Percentiles rank a stretch among this genome's conserved stretches.
Conservation (phyloP, 306 rosid genomes). For the Trifolium dubium region DNA sequence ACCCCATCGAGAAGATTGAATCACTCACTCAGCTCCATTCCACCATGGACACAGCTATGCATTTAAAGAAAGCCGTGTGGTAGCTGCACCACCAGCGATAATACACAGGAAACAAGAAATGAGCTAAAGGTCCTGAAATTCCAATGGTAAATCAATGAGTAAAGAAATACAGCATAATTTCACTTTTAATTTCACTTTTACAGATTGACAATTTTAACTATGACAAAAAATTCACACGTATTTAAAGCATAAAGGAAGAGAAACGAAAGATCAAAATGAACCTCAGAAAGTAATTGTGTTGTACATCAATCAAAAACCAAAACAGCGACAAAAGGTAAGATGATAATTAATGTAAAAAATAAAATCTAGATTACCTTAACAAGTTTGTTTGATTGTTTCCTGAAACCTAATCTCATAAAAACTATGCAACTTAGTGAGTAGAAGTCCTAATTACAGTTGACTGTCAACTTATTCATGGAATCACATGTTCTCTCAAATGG, state of each 20-base stretch:
- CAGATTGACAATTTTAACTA: neutral
- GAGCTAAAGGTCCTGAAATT: neutral
- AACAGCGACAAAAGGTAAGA: neutral
- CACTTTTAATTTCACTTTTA: neutral
- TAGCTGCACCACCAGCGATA: neutral
- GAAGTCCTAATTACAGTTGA: neutral
- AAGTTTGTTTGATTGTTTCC: neutral
- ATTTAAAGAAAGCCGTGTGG: neutral
- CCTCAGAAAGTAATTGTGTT: neutral
- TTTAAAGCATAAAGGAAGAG: neutral
- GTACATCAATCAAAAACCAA: neutral
- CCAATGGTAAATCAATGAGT: slow-evolving; percentile 4
- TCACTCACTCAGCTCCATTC: slow-evolving; percentile 22
- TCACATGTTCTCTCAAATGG: neutral
- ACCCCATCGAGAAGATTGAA: neutral
- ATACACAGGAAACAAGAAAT: neutral
- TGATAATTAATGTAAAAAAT: neutral
- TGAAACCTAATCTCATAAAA: neutral
- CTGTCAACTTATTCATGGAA: neutral
- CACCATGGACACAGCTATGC: neutral
- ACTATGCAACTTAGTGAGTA: neutral
- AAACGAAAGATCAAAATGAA: neutral
- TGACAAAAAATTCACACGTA: neutral
- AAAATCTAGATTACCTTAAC: neutral
- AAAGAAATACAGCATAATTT: neutral